A percentile compares a stretch with the other conserved stretches of the same genome.
Evolutionary conservation across 345 rosid genomes (phyloP).

Genomic region (Turritis glabra): DNA sequence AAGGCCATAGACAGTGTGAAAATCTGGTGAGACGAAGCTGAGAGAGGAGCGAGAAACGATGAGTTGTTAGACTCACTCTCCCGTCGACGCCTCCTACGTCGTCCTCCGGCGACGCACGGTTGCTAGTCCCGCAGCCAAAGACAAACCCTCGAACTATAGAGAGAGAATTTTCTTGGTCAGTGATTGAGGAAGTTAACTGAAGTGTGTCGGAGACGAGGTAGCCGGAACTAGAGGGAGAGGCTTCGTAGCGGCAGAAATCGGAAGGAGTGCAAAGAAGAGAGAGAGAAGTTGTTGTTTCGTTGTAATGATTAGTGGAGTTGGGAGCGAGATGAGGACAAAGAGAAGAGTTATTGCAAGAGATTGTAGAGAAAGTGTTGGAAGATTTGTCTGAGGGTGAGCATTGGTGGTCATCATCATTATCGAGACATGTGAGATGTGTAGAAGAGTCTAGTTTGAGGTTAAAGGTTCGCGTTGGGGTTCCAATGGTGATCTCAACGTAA

Average conservation of each 20-base stretch:
- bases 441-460: conserved; percentile 41
- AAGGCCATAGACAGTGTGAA: conserved; percentile 40
- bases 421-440: conserved; percentile 39
- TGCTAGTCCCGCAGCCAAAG: conserved; percentile 38
- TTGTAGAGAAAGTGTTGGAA: conserved; percentile 32
- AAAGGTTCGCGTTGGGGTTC: conserved; percentile 33
- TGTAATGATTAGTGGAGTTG: not conserved
- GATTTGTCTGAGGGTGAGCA: conserved; percentile 31
- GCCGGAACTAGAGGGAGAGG: conserved; percentile 26
- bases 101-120: conserved; percentile 13
- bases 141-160: conserved; percentile 35
- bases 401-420: conserved; percentile 31
- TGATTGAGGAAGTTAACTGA: conserved; percentile 35
- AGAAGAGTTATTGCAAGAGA: conserved; percentile 34
- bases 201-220: conserved; percentile 41
- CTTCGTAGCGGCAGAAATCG: conserved; percentile 29
- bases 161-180: conserved; percentile 39
- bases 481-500: conserved; percentile 32
- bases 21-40: conserved; percentile 32
- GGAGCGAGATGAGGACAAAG: conserved; percentile 22
- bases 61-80: conserved; percentile 37
- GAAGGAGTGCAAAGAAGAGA: conserved; percentile 36
- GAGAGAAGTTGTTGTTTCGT: conserved; percentile 19
- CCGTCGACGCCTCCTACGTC: conserved; percentile 30
- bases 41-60: conserved; percentile 35